Conservation (phyloP, 768 basidiomycete species). For the Tricholoma terreum region DNA sequence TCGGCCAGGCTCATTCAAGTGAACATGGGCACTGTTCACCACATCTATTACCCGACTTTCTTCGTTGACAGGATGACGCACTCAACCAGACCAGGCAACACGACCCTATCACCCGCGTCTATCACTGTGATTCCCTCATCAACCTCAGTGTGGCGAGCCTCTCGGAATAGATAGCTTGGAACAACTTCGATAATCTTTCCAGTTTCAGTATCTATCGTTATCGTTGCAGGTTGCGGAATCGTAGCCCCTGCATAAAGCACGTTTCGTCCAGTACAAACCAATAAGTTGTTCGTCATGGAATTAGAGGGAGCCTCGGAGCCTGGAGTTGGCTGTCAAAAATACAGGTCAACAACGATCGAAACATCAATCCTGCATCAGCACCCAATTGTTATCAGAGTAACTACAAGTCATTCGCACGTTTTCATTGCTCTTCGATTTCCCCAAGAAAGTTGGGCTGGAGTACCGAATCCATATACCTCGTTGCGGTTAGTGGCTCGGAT, state of each 20-base stretch:
- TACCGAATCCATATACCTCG: no score
- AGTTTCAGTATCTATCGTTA: conserved; percentile 52
- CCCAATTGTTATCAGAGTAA: no score
- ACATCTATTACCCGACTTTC: conserved; percentile 4
- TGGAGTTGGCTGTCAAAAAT: no score
- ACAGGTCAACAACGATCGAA: no score
- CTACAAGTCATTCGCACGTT: no score
- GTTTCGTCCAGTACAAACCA: conserved; percentile 45
- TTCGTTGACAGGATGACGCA: conserved; percentile 31
- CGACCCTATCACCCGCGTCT: conserved; percentile 53
- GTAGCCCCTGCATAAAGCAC: conserved; percentile 54
- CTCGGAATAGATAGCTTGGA: conserved; percentile 26
- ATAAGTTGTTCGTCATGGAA: conserved; percentile 17
- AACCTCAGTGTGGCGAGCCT: conserved; percentile 19
- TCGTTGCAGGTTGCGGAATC: conserved; percentile 58
- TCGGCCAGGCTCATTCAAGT: conserved; percentile 91
- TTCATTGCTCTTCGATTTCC: no score
- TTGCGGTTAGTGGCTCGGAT: no score
- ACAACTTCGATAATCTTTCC: conserved; percentile 61
- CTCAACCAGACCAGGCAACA: conserved; percentile 85
- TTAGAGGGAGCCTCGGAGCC: no score
- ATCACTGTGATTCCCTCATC: conserved; percentile 38
- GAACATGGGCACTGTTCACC: conserved; percentile 73
- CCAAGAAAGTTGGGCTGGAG: no score
- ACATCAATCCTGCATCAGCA: no score